These are phyloP conservation scores for Trichophyton verrucosum DNA, from an alignment of 2,329 filamentous ascomycete species.

Conservation along the genomic window DNA sequence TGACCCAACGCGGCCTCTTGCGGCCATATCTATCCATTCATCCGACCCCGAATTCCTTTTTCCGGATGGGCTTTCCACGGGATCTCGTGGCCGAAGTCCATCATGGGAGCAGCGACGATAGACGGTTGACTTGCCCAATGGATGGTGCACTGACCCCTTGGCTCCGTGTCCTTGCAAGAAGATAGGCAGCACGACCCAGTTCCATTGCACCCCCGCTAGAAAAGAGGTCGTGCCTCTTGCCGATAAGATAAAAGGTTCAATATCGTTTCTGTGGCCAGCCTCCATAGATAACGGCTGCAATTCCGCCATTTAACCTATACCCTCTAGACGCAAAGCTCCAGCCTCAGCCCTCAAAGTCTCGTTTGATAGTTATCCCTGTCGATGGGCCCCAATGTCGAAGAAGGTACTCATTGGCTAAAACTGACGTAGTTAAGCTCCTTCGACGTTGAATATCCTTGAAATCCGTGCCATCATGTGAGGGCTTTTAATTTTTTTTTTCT, in stretches of 20 bases:
- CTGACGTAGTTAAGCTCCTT: neutral
- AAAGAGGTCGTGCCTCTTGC: neutral
- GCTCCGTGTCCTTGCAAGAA: neutral
- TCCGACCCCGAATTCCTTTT: neutral
- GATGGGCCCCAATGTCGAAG: neutral
- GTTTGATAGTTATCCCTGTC: neutral
- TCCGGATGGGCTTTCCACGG: neutral
- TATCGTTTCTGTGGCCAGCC: neutral
- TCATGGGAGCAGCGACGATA: neutral
- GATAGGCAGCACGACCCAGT: neutral
- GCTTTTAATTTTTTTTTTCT: neutral
- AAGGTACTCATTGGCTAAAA: neutral
- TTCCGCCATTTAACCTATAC: neutral
- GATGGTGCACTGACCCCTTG: constrained; percentile 2
- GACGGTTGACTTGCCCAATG: neutral
- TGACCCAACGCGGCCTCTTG: constrained; percentile 1
- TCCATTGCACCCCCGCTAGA: neutral
- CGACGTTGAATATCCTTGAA: neutral
- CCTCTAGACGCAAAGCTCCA: neutral
- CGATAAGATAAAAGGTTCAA: neutral
- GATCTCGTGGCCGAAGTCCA: neutral
- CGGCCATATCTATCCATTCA: neutral
- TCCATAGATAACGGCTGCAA: neutral
- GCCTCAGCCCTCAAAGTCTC: neutral
- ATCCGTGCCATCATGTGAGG: neutral